Percentiles rank a stretch among this genome's conserved stretches.
These are phyloP conservation scores for Sphenostylis stenocarpa DNA, from an alignment of 306 rosid genomes.

Conservation along the genomic window DNA sequence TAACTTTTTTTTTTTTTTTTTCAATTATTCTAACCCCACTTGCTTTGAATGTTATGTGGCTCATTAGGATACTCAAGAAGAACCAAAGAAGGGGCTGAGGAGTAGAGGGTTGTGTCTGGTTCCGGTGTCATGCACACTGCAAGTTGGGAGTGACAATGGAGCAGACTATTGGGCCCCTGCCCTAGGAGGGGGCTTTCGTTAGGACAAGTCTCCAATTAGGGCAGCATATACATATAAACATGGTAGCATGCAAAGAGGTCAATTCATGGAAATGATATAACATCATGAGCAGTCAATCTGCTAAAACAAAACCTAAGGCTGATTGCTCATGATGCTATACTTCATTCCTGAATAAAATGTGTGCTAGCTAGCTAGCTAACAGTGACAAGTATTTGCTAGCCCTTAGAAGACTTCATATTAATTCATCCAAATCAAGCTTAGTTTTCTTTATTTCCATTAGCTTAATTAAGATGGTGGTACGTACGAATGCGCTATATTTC, in stretches of 20 bases:
- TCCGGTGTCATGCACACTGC: conserved; percentile 92
- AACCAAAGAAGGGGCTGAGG: conserved; percentile 73
- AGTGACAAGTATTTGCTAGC: conserved; percentile 28
- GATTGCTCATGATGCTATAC: conserved; percentile 99
- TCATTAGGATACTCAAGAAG: conserved; percentile 60
- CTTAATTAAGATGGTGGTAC: conserved; percentile 27
- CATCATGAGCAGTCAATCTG: conserved; percentile 99
- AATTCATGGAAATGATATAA: conserved; percentile 71
- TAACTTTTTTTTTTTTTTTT: too few relatives aligned
- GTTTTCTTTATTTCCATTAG: conserved; percentile 34
- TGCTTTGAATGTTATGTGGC: neutral
- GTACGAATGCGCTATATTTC: conserved; percentile 30
- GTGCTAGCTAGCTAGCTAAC: conserved; percentile 41
- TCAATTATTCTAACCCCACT: neutral
- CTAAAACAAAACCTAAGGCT: conserved; percentile 68
- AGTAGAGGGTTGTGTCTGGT: conserved; percentile 97
- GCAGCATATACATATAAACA: conserved; percentile 34
- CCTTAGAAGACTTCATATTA: conserved; percentile 8
- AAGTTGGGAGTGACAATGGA: conserved; percentile 96
- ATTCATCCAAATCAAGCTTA: conserved; percentile 32
- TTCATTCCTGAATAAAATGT: conserved; percentile 43
- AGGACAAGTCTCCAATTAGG: conserved; percentile 27
- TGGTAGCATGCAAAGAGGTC: conserved; percentile 18
- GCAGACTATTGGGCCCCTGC: conserved; percentile 99
- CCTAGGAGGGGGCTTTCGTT: conserved; percentile 72